Evolutionary conservation across 345 rosid genomes (phyloP).

Genomic region (Jatropha curcas): DNA sequence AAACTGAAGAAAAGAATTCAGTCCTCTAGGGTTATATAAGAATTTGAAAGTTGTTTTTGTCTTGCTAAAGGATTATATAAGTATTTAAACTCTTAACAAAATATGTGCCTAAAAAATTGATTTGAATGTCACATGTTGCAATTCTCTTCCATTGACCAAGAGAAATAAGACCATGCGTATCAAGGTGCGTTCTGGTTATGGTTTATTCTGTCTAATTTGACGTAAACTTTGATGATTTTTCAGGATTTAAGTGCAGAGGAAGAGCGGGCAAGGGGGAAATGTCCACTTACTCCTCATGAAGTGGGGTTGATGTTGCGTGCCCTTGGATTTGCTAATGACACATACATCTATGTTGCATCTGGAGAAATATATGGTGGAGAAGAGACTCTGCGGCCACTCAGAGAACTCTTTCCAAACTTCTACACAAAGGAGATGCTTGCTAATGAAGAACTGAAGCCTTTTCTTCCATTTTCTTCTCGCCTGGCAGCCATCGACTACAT

Average conservation of each 20-base stretch:
- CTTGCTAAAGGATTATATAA: background rate
- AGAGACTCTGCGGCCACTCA: slow-evolving; percentile 74
- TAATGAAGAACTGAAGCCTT: slow-evolving; percentile 64
- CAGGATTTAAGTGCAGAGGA: slow-evolving; percentile 88
- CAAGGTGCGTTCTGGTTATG: background rate
- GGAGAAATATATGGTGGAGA: slow-evolving; percentile 99
- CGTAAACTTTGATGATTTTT: background rate
- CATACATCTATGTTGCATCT: slow-evolving; percentile 88
- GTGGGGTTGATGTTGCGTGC: slow-evolving; percentile 96
- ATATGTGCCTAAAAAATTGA: background rate
- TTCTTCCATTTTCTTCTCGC: slow-evolving; percentile 83
- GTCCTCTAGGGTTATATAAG: too few species aligned
- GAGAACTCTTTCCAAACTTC: slow-evolving; percentile 91
- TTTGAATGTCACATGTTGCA: background rate
- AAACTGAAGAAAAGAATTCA: background rate
- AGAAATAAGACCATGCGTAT: background rate
- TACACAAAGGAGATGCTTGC: slow-evolving; percentile 95
- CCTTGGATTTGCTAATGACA: slow-evolving; percentile 86
- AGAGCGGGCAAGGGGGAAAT: slow-evolving; percentile 92
- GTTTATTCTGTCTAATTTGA: background rate
- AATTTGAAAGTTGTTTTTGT: background rate
- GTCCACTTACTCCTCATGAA: slow-evolving; percentile 96
- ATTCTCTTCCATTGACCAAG: background rate
- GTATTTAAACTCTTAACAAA: background rate
- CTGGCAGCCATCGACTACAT: slow-evolving; percentile 94